Evolutionary conservation across 495 filamentous ascomycete species (phyloP).

Genomic region (Penicillium soppii): DNA sequence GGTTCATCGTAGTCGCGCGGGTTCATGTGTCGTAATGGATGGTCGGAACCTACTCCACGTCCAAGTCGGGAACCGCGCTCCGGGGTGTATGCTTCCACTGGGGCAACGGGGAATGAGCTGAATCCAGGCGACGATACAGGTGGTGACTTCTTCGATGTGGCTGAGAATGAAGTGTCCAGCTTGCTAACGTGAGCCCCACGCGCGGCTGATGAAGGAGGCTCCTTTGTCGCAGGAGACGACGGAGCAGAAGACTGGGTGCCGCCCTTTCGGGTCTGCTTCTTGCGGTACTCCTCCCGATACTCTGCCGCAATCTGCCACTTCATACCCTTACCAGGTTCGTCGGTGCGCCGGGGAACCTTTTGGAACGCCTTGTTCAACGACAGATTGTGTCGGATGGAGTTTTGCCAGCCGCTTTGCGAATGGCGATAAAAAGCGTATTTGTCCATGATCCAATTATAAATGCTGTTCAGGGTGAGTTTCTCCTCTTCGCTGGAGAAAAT

Average conservation of each 20-base stretch:
- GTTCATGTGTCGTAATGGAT: conserved; percentile 34
- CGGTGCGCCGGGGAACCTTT: conserved; percentile 85
- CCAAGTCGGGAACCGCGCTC: conserved; percentile 43
- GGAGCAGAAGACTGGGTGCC: conserved; percentile 46
- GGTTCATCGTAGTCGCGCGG: conserved; percentile 54
- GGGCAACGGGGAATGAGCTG: conserved; percentile 47
- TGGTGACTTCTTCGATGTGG: conserved; percentile 53
- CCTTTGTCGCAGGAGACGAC: conserved; percentile 46
- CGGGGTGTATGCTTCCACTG: conserved; percentile 48
- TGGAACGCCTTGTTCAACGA: conserved; percentile 91
- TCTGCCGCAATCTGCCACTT: conserved; percentile 91
- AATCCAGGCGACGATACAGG: conserved; percentile 46
- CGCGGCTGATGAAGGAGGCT: conserved; percentile 30
- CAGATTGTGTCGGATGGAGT: conserved; percentile 94
- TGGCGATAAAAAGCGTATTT: conserved; percentile 89
- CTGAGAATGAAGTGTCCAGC: conserved; percentile 44
- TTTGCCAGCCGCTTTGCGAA: conserved; percentile 90
- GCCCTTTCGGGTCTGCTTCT: conserved; percentile 52
- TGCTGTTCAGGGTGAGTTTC: conserved; percentile 82
- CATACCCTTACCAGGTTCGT: conserved; percentile 98
- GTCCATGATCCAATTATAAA: conserved; percentile 87
- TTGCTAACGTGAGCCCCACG: conserved; percentile 29
- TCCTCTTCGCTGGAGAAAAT: conserved; percentile 82
- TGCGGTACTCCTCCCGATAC: conserved; percentile 71
- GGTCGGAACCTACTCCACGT: conserved; percentile 34